Conservation (phyloP, 2,329 filamentous ascomycete species). For the Fusarium sp. region DNA sequence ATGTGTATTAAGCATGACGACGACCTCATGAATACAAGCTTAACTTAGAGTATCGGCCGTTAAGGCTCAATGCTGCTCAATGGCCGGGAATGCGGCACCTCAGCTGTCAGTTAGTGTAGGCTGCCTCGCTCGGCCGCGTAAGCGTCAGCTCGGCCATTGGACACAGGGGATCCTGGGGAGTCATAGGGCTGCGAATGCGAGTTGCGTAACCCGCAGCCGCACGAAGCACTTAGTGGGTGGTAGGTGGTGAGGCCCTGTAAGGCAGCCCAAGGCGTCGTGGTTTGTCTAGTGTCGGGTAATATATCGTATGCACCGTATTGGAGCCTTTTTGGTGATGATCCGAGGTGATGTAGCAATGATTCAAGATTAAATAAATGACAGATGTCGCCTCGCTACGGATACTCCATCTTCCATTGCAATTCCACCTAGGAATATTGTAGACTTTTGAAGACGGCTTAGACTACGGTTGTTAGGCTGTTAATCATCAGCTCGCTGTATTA, state of each 20-base stretch:
- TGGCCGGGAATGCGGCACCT: slow-evolving; percentile 21
- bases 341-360: slow-evolving; percentile 1
- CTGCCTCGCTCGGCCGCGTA: slow-evolving; percentile 42
- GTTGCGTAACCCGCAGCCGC: slow-evolving; percentile 38
- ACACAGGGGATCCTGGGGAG: slow-evolving; percentile 25
- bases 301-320: neutral
- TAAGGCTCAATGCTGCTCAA: neutral
- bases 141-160: slow-evolving; percentile 39
- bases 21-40: slow-evolving; percentile 11
- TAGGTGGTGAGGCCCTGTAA: neutral
- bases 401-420: neutral
- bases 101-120: slow-evolving; percentile 19
- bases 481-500: slow-evolving; percentile 4
- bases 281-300: neutral
- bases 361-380: slow-evolving; percentile 28
- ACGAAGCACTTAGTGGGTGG: neutral
- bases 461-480: neutral
- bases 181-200: slow-evolving; percentile 46
- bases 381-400: neutral
- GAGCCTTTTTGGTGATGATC: slow-evolving; percentile 5
- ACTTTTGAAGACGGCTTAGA: neutral
- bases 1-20: slow-evolving; percentile 17
- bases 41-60: slow-evolving; percentile 14
- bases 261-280: slow-evolving; percentile 12
- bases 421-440: neutral